Evolutionary conservation across 139 green algal genomes (phyloP).

Genomic region (Coccomyxa sp.): DNA sequence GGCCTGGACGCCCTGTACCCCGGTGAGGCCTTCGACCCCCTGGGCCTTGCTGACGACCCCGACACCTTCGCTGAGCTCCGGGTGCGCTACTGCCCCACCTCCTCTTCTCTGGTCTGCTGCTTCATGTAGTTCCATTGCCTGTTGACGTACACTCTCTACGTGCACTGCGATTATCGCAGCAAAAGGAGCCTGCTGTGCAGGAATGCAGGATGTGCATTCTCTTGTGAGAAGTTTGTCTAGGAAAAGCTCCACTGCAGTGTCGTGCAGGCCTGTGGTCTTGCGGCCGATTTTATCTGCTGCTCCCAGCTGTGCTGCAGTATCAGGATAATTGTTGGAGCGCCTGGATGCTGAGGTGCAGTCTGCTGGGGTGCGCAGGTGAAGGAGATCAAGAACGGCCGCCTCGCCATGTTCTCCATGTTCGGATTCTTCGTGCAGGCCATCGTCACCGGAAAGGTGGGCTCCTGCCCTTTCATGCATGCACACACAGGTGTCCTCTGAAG

Average conservation of each 20-base stretch:
- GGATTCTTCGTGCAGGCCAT: constrained; percentile 86
- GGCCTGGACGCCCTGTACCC: constrained; percentile 52
- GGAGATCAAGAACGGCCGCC: constrained; percentile 90
- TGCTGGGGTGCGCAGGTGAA: constrained; percentile 57
- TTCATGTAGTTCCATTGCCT: background rate
- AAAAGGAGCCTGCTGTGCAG: too few species aligned
- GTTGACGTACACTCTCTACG: background rate
- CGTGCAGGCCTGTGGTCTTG: background rate
- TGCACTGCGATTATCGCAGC: background rate
- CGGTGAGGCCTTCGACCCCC: constrained; percentile 89
- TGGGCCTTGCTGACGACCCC: constrained; percentile 91
- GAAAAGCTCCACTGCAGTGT: background rate
- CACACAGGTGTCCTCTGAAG: too few species aligned
- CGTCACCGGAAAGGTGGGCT: constrained; percentile 59
- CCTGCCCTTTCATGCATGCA: constrained; percentile 52
- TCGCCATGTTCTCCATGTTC: constrained; percentile 86
- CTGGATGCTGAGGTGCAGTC: background rate
- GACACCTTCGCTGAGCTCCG: constrained; percentile 60
- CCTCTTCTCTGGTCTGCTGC: background rate
- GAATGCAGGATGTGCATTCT: background rate
- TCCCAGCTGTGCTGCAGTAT: background rate
- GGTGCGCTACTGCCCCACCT: background rate
- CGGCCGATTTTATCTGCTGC: background rate
- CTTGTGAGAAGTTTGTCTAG: background rate
- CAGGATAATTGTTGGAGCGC: background rate